These are phyloP conservation scores for Pythium sukuiense DNA, from an alignment of 352 stramenopile species.

Conservation along the genomic window DNA sequence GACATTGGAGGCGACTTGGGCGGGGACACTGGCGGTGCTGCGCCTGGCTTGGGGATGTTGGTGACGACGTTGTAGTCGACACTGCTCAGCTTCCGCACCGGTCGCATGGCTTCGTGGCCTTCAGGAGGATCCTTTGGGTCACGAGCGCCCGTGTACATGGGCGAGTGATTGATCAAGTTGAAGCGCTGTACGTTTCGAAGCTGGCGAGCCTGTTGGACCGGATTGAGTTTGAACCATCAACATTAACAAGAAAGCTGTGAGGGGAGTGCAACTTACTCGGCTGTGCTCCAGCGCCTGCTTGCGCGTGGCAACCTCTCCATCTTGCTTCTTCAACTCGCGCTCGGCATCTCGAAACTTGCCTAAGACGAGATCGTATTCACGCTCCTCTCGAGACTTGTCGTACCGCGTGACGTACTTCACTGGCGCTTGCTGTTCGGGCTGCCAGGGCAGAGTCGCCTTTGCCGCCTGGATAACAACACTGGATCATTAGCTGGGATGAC, in stretches of 20 bases:
- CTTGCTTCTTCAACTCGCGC: conserved; percentile 34
- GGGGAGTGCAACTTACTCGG: conserved; percentile 24
- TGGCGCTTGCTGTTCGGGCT: conserved; percentile 44
- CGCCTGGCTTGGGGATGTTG: conserved; percentile 30
- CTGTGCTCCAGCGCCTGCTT: conserved; percentile 45
- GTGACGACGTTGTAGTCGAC: conserved; percentile 69
- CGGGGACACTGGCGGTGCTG: not conserved
- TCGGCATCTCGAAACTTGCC: conserved; percentile 69
- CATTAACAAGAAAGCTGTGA: too few relatives aligned
- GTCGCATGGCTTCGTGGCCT: conserved; percentile 27
- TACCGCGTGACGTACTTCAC: conserved; percentile 71
- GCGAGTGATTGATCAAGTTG: conserved; percentile 66
- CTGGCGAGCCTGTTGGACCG: conserved; percentile 48
- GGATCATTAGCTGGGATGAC: not conserved
- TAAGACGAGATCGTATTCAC: conserved; percentile 67
- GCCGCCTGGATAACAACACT: conserved; percentile 32
- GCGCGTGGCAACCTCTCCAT: conserved; percentile 34
- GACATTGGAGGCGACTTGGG: conserved; percentile 9
- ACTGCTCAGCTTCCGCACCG: conserved; percentile 34
- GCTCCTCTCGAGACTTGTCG: conserved; percentile 67
- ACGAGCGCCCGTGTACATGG: conserved; percentile 45
- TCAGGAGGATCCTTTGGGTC: conserved; percentile 37
- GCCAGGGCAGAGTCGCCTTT: conserved; percentile 67
- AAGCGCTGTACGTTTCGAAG: conserved; percentile 61
- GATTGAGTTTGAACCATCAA: not conserved